Base-by-base conservation (phyloP, 495 filamentous ascomycete species). In the Trichocladium uniseriatum region DNA sequence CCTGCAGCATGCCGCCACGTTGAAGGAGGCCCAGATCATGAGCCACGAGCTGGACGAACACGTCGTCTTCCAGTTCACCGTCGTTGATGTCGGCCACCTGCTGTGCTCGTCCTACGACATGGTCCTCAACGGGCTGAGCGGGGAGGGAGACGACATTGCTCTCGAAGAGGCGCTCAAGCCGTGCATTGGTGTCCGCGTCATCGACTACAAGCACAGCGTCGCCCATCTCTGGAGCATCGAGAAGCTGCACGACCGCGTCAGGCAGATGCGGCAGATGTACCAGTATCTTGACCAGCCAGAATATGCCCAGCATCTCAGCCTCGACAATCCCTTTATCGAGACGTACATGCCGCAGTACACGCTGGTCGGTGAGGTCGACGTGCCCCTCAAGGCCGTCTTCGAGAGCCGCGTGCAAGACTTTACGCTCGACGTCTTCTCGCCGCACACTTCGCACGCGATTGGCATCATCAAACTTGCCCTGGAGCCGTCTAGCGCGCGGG, bases 1-100 rank as follows among this genome's bases (percentile, higher is more conserved):
- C 24, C 65, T 98, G 20, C 87, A 94, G 55, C 80, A 94, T 66
- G 91, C 91, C 7, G 80, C 85, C 11, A 79, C 79, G 31, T 67
- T 97, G 35, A 98, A 98, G 65, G 92, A 98, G 63, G 94, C 91
- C 4, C 92, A 98, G 62, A 81, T 98, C 42, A 91, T 98, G 86
- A 96, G 94, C 68, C 88, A 95, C 50, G 88, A 89, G 53, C 86
- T 98, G 77, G 89, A 92, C 56, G 92, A 95, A 68, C 81, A 81
- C 54, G 84, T 95, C 14, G 86, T 91, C 29, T 98, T 98, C 67
- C 92, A 98, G 66, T 97, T 95, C 62, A 84, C 88, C 15, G 79
- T 97, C 48, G 79, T 97, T 22, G 89, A 94, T 52, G 73, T 84
- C 56, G 92, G 92, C 2, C 90, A 97, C 57, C 79, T 82, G 39